Evolutionary conservation across 2,329 filamentous ascomycete species (phyloP).

Genomic region (Colletotrichum navitas): DNA sequence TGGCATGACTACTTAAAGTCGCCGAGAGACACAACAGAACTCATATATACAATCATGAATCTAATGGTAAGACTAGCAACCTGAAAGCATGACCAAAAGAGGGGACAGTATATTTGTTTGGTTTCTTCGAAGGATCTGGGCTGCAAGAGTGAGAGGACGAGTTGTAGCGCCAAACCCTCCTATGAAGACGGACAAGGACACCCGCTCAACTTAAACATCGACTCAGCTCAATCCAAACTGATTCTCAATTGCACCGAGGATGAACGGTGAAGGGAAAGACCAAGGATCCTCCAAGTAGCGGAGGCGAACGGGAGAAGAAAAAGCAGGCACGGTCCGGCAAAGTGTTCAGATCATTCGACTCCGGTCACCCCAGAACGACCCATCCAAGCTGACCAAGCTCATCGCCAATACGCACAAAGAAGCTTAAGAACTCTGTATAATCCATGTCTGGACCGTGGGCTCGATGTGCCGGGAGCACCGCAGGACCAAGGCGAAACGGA

Average conservation of each 20-base stretch:
- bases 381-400: neutral
- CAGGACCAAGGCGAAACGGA: slow-evolving; percentile 3
- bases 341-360: slow-evolving; percentile 10
- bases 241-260: slow-evolving; percentile 28
- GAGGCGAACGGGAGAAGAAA: slow-evolving; percentile 13
- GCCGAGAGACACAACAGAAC: slow-evolving; percentile 14
- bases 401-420: neutral
- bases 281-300: slow-evolving; percentile 18
- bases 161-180: slow-evolving; percentile 1
- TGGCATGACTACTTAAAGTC: slow-evolving; percentile 34
- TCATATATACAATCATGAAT: neutral
- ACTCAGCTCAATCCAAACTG: slow-evolving; percentile 11
- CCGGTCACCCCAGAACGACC: neutral
- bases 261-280: slow-evolving; percentile 15
- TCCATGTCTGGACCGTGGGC: slow-evolving; percentile 4
- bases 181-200: neutral
- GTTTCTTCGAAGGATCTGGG: neutral
- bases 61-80: neutral
- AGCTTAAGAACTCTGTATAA: neutral
- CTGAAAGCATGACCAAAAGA: neutral
- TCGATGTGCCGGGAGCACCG: slow-evolving; percentile 20
- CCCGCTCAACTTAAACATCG: slow-evolving; percentile 27
- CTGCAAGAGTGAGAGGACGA: slow-evolving; percentile 3
- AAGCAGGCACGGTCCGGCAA: slow-evolving; percentile 32
- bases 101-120: neutral